Conservation (phyloP, 2,329 filamentous ascomycete species). For the Ophiostoma sp. region DNA sequence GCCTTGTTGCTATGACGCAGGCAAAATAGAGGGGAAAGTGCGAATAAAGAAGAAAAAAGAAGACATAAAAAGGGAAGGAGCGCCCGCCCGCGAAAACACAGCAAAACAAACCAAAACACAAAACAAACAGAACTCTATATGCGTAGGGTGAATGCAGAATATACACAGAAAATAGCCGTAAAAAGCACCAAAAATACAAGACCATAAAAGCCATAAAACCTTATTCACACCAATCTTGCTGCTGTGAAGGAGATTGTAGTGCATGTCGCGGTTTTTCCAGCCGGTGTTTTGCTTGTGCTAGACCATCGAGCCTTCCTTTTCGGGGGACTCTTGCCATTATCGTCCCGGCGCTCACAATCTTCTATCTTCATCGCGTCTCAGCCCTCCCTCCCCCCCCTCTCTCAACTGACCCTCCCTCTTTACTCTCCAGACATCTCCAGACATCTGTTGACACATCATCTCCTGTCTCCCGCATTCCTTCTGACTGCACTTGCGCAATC, state of each 20-base stretch:
- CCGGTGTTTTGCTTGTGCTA: neutral
- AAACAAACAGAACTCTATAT: neutral
- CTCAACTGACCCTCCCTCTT: neutral
- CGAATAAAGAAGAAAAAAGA: neutral
- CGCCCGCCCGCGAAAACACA: neutral
- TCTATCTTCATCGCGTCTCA: neutral
- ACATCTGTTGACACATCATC: neutral
- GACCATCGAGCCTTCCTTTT: slow-evolving; percentile 11
- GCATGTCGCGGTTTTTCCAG: neutral
- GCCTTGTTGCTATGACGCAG: slow-evolving; percentile 18
- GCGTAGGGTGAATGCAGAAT: neutral
- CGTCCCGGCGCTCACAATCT: neutral
- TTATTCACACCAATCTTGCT: neutral
- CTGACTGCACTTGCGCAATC: neutral
- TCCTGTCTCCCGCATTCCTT: neutral
- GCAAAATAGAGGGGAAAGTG: slow-evolving; percentile 13
- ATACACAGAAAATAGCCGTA: neutral
- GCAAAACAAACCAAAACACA: slow-evolving; percentile 3
- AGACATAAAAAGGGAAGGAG: neutral
- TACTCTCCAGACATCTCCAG: neutral
- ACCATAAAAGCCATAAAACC: neutral
- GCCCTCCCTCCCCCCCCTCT: neutral
- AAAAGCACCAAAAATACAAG: slow-evolving; percentile 7
- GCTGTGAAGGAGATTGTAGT: neutral
- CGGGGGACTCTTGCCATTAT: neutral